Base-by-base conservation (phyloP, 805 yeast species). In the Candida orba region DNA sequence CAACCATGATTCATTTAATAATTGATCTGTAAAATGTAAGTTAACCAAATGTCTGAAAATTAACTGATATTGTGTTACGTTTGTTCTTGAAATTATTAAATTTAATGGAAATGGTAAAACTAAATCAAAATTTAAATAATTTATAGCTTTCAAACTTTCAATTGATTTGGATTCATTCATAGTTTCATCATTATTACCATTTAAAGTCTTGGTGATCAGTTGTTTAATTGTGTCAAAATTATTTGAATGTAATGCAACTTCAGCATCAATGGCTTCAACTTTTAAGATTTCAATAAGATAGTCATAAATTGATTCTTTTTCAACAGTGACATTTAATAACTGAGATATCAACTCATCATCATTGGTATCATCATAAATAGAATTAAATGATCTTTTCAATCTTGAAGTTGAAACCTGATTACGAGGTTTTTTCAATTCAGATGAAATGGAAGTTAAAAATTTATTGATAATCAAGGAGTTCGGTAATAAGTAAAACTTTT, bases 101-200 rank as follows among this genome's bases (percentile, higher is more conserved):
- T 88, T 88, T 39, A 88, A 63, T 0, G 99, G 99, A 58, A 87
- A 93, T 4, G 97, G 96, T 20, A 90, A 61, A n/a, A 71, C 62
- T 8, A 81, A 47, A 35, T 80, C 78, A 37, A 83, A 62, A 45
- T 75, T 76, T 10, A 83, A 59, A 40, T 73, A 72, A 38, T 79
- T 68, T 2, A 82, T 67, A 2, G 77, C 47, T 63, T 73, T 42
- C 53, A 64, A 48, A 53, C 68, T 51, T 59, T 64, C 55, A 48
- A 58, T n/a, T 9, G 60, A 52, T 30, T 60, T 58, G 29, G 42
- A 12, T 7, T 50, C 57, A 34, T 42, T 33, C 5, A 44, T 20
- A 7, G 48, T 10, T 10, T 47, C 50, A 14, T 45, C 40, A 10
- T 48, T 47, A 33, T 36, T 14, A 5, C 50, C 41, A 13, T 53